Percentiles rank a stretch among this genome's conserved stretches.
Evolutionary conservation across 305 asterid genomes (phyloP).

Genomic region (Solanum hybrid): DNA sequence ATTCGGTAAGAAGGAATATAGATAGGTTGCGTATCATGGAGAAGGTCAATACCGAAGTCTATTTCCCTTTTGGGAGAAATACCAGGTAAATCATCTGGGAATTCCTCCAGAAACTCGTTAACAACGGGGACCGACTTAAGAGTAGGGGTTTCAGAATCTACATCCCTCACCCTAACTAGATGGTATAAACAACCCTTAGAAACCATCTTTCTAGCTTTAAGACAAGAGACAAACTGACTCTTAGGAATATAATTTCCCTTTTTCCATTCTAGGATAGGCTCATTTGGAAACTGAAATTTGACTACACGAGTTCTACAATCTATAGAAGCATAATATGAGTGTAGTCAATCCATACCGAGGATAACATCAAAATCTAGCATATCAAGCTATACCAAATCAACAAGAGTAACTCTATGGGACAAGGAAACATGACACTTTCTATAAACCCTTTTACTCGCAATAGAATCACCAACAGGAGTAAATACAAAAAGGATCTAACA

Average conservation of each 20-base stretch:
- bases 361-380: not conserved
- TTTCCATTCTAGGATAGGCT: not conserved
- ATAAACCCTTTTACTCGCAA: not conserved
- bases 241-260: not conserved
- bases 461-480: not conserved
- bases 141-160: not conserved
- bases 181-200: not conserved
- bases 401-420: not conserved
- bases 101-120: not conserved
- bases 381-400: not conserved
- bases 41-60: not conserved
- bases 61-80: not conserved
- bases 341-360: not conserved
- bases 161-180: not conserved
- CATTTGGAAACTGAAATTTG: not conserved
- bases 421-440: not conserved
- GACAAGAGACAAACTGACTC: not conserved
- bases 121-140: not conserved
- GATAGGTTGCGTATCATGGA: not conserved
- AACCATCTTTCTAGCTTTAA: not conserved
- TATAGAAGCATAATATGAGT: not conserved
- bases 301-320: not conserved
- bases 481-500: not conserved
- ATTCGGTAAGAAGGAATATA: not conserved
- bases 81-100: not conserved